Evolutionary conservation across 2,329 filamentous ascomycete genomes (phyloP).

Genomic region (Alternaria brassicae): DNA sequence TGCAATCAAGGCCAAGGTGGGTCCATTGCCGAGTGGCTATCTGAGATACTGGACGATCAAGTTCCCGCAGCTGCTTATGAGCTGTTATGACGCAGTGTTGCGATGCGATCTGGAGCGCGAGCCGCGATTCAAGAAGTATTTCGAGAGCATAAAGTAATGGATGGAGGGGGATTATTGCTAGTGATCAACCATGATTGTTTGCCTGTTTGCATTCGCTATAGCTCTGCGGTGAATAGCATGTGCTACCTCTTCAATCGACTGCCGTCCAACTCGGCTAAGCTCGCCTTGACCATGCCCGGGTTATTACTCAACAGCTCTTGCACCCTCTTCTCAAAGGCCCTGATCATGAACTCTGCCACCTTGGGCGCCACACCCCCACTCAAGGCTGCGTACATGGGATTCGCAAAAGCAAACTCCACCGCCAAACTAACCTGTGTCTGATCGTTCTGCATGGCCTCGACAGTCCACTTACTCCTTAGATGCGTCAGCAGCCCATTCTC

Average conservation of each 20-base stretch:
- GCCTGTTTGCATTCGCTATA: background rate
- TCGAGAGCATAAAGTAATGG: constrained; percentile 12
- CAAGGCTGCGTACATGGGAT: constrained; percentile 84
- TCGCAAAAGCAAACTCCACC: constrained; percentile 84
- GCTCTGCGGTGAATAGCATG: background rate
- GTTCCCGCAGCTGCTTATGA: constrained; percentile 80
- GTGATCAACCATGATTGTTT: background rate
- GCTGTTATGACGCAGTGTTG: constrained; percentile 67
- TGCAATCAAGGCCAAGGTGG: constrained; percentile 74
- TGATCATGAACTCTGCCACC: constrained; percentile 86
- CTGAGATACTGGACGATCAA: constrained; percentile 80
- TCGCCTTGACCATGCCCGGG: constrained; percentile 30
- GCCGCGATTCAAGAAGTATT: constrained; percentile 16
- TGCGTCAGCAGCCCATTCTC: constrained; percentile 65
- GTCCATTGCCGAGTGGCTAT: constrained; percentile 79
- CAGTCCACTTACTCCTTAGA: constrained; percentile 73
- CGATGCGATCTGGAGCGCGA: constrained; percentile 13
- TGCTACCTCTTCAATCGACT: constrained; percentile 28
- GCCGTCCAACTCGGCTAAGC: constrained; percentile 37
- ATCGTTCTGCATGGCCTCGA: constrained; percentile 55
- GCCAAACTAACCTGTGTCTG: constrained; percentile 77
- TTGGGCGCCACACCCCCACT: constrained; percentile 83
- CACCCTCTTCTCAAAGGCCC: constrained; percentile 88
- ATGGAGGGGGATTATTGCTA: background rate
- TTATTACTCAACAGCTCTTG: constrained; percentile 57